Evolutionary conservation across 306 rosid genomes (phyloP), one percentile per base, ranked within the genome.

Genomic region (Dryas drummondii): DNA sequence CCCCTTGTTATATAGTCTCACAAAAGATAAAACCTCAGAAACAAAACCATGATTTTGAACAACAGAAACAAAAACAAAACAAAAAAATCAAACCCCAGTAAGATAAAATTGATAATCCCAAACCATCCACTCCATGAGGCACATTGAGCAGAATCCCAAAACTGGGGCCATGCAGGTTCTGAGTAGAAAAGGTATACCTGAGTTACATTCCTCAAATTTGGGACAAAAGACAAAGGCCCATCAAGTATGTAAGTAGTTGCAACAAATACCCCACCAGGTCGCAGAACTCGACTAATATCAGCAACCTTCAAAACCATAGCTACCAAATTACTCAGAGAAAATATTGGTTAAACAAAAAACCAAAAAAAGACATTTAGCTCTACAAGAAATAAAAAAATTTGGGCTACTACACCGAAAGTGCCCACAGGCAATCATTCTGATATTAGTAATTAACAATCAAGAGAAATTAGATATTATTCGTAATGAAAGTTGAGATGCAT

Each of bases 181-280:
- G 71, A 66, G 73, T 59, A n/a, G 51, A 65, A 54, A 66, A 16
- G 46, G 6, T 26, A 65, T 89, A 93, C 98, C 98, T 82, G 88
- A 22, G 84, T 83, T 37, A 84, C 27, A 37, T 78, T 67, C 79
- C 80, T 72, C 77, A 86, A 60, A 85, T 86, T 84, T 59, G 97
- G 98, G 71, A 91, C 32, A 76, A 65, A 54, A 46, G 83, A 44
- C 64, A 79, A 88, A 54, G 87, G 91, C 11, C 97, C 96, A 7
- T 94, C 98, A 12, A 83, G 72, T 83, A 91, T 78, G 82, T 55
- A 82, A 71, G 97, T 94, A 64, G 92, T 87, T 32, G 97, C 96
- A 59, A 94, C 93, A 80, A 94, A 90, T 70, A 94, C 93, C 61
- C 98, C 97, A 76, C 96, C 97, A 19, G 97, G 97, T 81, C 94